phyloP scores from a whole-genome alignment of 495 filamentous ascomycete genomes.

The Choiromyces venosus region DNA sequence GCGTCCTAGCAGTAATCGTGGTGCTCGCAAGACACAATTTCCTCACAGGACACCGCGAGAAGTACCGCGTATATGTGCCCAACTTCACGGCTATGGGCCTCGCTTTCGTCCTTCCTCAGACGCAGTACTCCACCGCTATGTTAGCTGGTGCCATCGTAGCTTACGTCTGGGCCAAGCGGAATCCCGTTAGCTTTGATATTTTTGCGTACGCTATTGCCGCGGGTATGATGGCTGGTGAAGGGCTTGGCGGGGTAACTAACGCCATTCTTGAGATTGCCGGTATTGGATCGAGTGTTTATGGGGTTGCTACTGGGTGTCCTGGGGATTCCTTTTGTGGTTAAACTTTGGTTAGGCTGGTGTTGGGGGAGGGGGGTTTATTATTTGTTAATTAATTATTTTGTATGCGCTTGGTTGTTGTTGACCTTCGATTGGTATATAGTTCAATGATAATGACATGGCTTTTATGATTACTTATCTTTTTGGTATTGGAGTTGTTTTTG shows the following conservation, averaged over 20 bases:
- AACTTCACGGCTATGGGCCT: slow-evolving; percentile 64
- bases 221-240: slow-evolving; percentile 63
- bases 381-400: background rate
- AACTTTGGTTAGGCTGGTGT: no score
- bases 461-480: background rate
- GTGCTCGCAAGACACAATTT: slow-evolving; percentile 57
- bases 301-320: slow-evolving; percentile 51
- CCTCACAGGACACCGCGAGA: slow-evolving; percentile 51
- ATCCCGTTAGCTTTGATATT: slow-evolving; percentile 53
- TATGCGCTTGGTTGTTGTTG: background rate
- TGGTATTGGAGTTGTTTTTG: background rate
- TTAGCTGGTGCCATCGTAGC: slow-evolving; percentile 55
- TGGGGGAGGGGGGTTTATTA: no score
- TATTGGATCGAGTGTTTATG: slow-evolving; percentile 48
- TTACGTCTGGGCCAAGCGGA: slow-evolving; percentile 56
- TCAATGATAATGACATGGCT: background rate
- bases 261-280: slow-evolving; percentile 53
- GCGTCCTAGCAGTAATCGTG: slow-evolving; percentile 41
- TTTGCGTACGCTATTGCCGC: slow-evolving; percentile 64
- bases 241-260: slow-evolving; percentile 59
- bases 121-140: slow-evolving; percentile 55
- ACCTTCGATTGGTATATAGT: background rate
- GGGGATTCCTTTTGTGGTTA: slow-evolving; percentile 41
- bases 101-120: slow-evolving; percentile 58
- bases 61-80: slow-evolving; percentile 56